Evolutionary conservation across 1,284 basidiomycete species (phyloP).

Genomic region (Mycena sp.): DNA sequence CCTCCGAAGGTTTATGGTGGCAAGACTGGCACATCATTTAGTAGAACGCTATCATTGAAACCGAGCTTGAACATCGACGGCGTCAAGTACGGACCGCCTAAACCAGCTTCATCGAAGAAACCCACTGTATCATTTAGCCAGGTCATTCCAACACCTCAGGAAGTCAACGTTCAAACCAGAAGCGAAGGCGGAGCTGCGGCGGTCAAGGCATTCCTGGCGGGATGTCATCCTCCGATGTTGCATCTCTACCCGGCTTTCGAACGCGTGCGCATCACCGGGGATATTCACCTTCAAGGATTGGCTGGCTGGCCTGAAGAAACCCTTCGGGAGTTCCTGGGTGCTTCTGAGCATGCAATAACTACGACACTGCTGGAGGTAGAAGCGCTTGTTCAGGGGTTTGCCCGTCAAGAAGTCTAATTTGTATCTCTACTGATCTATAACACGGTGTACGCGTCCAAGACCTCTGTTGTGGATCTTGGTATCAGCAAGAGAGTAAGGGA

Average conservation of each 20-base stretch:
- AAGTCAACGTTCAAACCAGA: too few species aligned
- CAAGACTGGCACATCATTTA: too few species aligned
- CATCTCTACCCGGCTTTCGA: conserved; percentile 17
- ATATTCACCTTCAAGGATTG: conserved; percentile 5
- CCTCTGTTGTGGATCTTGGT: background rate
- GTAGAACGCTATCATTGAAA: too few species aligned
- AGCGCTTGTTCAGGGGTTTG: conserved; percentile 13
- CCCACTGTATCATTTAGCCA: too few species aligned
- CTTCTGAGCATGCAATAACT: background rate
- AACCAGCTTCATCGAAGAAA: too few species aligned
- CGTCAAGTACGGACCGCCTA: background rate
- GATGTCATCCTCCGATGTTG: conserved; percentile 23
- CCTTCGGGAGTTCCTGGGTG: background rate
- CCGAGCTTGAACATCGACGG: too few species aligned
- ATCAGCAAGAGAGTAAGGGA: background rate
- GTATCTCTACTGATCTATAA: background rate
- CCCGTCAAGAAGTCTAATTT: background rate
- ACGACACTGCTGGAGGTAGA: conserved; percentile 15
- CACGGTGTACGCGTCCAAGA: background rate
- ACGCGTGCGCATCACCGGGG: conserved; percentile 12
- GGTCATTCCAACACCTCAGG: too few species aligned
- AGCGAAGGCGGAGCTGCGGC: background rate
- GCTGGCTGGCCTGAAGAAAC: background rate
- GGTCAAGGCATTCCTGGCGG: conserved; percentile 15
- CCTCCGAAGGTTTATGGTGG: too few species aligned